phyloP scores from a whole-genome alignment of 2,329 filamentous ascomycete genomes.

The Colletotrichum tropicale region DNA sequence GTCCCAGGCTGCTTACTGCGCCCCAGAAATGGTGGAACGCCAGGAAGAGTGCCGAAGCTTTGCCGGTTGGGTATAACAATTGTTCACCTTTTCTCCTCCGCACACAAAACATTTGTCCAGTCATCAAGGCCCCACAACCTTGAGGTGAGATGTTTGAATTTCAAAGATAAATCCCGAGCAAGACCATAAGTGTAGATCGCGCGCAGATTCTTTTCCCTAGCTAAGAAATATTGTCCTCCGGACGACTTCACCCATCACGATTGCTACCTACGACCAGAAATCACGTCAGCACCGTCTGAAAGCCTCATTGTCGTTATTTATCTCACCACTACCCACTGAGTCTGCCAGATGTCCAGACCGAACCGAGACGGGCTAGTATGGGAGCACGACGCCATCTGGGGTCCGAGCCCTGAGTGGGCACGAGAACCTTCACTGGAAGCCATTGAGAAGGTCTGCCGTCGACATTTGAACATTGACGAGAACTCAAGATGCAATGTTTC shows the following conservation, averaged over 20 bases:
- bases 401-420: conserved; percentile 18
- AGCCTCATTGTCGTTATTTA: neutral
- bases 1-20: neutral
- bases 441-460: conserved; percentile 19
- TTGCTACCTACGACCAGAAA: neutral
- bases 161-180: neutral
- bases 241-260: neutral
- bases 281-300: neutral
- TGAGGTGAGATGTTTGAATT: neutral
- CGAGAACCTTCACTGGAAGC: conserved; percentile 18
- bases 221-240: fast-evolving
- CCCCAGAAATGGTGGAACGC: neutral
- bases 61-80: neutral
- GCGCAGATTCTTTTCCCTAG: neutral
- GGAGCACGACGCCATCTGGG: conserved; percentile 1
- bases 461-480: neutral
- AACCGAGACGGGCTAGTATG: conserved; percentile 11
- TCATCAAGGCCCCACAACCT: neutral
- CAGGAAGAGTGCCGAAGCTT: neutral
- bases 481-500: conserved; percentile 16
- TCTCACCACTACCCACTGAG: neutral
- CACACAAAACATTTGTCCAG: neutral
- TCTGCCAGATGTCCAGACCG: neutral
- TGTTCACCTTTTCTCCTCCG: neutral
- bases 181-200: neutral